phyloP scores from a whole-genome alignment of 2,329 filamentous ascomycete species.

The Diplodia corticola region DNA sequence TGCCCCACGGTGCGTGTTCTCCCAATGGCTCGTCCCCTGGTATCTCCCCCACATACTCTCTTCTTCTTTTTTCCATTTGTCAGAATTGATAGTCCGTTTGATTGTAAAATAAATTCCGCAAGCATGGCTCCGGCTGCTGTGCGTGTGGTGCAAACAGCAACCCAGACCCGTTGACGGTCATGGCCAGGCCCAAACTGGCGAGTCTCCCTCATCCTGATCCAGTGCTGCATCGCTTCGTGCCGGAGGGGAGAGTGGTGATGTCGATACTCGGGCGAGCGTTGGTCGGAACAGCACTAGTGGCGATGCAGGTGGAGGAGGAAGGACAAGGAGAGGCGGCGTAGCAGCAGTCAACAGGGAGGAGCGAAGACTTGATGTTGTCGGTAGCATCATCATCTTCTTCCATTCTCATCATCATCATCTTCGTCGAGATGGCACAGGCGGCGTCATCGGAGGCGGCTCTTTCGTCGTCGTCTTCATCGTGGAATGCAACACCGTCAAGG shows the following conservation, averaged over 20 bases:
- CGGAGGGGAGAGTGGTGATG: background rate
- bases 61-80: background rate
- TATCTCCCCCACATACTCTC: background rate
- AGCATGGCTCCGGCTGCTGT: conserved; percentile 1
- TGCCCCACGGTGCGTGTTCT: background rate
- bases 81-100: conserved; percentile 4
- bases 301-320: conserved; percentile 4
- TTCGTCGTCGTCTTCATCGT: conserved; percentile 4
- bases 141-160: background rate
- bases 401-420: conserved; percentile 9
- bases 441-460: background rate
- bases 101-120: background rate
- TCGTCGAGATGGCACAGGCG: background rate
- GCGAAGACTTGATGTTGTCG: background rate
- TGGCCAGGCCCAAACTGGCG: conserved; percentile 18
- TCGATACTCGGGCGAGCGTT: background rate
- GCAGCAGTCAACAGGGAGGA: background rate
- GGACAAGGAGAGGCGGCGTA: background rate
- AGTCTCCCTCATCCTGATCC: conserved; percentile 19
- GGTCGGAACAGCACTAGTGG: background rate
- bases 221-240: conserved; percentile 10
- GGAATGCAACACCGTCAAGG: background rate
- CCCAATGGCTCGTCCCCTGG: background rate
- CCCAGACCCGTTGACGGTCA: conserved; percentile 5
- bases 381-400: background rate